Percentiles rank a stretch among this genome's conserved stretches.
These are phyloP conservation scores for Colletotrichum abscissum DNA, from an alignment of 2,329 filamentous ascomycete species.

Conservation along the genomic window DNA sequence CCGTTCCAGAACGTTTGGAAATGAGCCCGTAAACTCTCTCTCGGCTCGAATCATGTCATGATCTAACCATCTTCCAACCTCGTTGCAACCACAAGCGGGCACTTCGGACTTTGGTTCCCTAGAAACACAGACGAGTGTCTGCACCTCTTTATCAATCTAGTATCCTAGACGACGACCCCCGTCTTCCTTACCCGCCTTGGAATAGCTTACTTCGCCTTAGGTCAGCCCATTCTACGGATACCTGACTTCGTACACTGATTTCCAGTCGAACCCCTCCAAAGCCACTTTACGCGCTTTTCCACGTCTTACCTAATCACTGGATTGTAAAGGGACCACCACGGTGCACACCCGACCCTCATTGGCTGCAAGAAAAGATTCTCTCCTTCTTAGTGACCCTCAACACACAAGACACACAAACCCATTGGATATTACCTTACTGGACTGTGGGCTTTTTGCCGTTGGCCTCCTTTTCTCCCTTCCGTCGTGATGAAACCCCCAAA, in stretches of 20 bases:
- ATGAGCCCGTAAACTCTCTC: conserved; percentile 11
- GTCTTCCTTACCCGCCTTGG: background rate
- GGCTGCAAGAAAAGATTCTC: conserved; percentile 24
- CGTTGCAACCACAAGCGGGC: conserved; percentile 4
- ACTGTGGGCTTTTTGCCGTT: conserved; percentile 9
- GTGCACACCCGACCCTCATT: conserved; percentile 18
- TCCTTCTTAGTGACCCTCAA: conserved; percentile 24
- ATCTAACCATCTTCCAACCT: background rate
- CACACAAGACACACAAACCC: conserved; percentile 16
- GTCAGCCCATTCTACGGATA: background rate
- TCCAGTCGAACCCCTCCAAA: background rate
- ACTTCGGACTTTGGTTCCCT: background rate
- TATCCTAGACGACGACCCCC: background rate
- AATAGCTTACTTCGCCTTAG: background rate
- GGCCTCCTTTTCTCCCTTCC: conserved; percentile 3
- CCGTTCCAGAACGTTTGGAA: conserved; percentile 22
- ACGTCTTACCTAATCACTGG: conserved; percentile 24
- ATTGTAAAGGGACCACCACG: conserved; percentile 9
- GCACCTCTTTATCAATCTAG: background rate
- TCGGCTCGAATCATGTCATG: conserved; percentile 27
- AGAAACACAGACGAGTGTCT: background rate
- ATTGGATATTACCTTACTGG: conserved; percentile 2
- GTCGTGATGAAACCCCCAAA: conserved; percentile 31
- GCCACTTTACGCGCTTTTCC: background rate
- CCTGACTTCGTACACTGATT: too few relatives aligned